Conservation (phyloP, 306 rosid genomes). For the Fragaria ananassa region DNA sequence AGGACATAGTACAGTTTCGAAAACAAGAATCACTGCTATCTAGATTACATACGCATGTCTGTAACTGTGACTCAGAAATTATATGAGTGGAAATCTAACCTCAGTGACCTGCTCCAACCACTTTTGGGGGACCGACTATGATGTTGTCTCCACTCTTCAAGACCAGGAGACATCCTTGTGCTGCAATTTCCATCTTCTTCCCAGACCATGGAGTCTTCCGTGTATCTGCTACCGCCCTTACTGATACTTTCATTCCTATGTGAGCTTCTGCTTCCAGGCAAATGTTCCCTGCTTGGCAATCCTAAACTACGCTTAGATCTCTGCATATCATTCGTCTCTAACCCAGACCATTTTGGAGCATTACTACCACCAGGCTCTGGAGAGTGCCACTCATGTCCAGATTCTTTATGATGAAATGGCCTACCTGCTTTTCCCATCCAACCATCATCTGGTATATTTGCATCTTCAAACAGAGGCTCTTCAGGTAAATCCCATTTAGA, state of each 20-base stretch:
- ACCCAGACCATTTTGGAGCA: slow-evolving; percentile 57
- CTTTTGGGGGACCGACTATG: slow-evolving; percentile 66
- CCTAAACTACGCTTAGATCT: slow-evolving; percentile 46
- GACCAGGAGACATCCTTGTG: slow-evolving; percentile 70
- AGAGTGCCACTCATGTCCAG: slow-evolving; percentile 54
- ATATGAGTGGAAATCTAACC: slow-evolving; percentile 34
- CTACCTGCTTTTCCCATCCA: slow-evolving; percentile 38
- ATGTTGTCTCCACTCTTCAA: slow-evolving; percentile 63
- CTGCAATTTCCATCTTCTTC: slow-evolving; percentile 55
- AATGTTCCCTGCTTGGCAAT: slow-evolving; percentile 51
- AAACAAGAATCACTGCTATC: neutral
- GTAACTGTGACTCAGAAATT: neutral
- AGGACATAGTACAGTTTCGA: neutral
- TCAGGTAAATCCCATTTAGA: slow-evolving; percentile 82
- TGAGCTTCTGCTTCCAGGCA: slow-evolving; percentile 61
- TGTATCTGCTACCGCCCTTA: slow-evolving; percentile 48
- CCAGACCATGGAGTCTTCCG: slow-evolving; percentile 51
- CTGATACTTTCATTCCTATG: slow-evolving; percentile 46
- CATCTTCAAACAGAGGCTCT: slow-evolving; percentile 45
- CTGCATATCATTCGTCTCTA: slow-evolving; percentile 49
- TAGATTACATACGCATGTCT: neutral
- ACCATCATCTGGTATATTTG: slow-evolving; percentile 30
- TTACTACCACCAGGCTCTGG: slow-evolving; percentile 53
- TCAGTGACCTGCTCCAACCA: slow-evolving; percentile 65
- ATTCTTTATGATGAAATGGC: slow-evolving; percentile 33